Base-by-base conservation (phyloP, 441 rosid species). In the Hypseocharis bilobata region DNA sequence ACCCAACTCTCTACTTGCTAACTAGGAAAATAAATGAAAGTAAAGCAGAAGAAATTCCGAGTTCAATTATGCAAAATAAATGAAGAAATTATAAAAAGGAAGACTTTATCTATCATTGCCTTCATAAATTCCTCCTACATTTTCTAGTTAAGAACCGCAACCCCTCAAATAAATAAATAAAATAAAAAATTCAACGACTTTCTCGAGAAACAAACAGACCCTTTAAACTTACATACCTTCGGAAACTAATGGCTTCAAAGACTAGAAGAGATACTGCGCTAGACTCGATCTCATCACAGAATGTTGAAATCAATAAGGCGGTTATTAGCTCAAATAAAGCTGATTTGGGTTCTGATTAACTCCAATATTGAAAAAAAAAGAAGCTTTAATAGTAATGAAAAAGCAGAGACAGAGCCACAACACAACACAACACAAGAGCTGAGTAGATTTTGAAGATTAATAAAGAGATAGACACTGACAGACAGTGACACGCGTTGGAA, bases 401-500 rank as follows among this genome's bases (percentile, higher is more conserved):
- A n/a, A n/a, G n/a, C n/a, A n/a, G n/a, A n/a, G n/a, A n/a, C n/a
- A n/a, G n/a, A n/a, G n/a, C n/a, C n/a, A n/a, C n/a, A n/a, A n/a
- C n/a, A n/a, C n/a, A n/a, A n/a, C n/a, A 44, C 51, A 13, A 7
- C 13, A 1, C n/a, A 4, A 10, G 19, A 44, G 4, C n/a, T 44
- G 5, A 23, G 28, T 4, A 6, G 0, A 0, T 2, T 47, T 5
- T n/a, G 22, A 16, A 17, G 54, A 4, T 30, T 30, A 8, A 14
- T 11, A 10, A 3, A 3, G 45, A 22, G 40, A 62, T n/a, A 26
- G 28, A 13, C n/a, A n/a, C n/a, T n/a, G n/a, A n/a, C n/a, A n/a
- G n/a, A n/a, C n/a, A 25, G 42, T 23, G 60, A 60, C 72, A 73
- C 70, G 70, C 70, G 70, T 64, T 42, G 67, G 14, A 0, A 56